Percentiles rank a stretch among this genome's conserved stretches.
Evolutionary conservation across 768 basidiomycete genomes (phyloP).

Genomic region (Trametes cingulata): DNA sequence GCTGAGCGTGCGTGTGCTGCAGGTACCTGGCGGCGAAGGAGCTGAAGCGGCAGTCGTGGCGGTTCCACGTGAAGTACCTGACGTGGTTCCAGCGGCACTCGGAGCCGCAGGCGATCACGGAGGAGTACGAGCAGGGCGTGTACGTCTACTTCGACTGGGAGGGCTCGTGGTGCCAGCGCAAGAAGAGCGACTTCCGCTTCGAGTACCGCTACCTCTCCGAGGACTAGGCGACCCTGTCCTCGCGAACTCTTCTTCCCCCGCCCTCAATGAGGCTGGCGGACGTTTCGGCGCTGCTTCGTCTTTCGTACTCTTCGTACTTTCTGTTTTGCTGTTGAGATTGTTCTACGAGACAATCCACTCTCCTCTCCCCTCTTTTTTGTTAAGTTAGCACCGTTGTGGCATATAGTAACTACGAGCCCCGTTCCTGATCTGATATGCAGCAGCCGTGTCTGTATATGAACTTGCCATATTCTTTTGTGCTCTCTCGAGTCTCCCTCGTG

Average conservation of each 20-base stretch:
- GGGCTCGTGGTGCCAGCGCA: constrained; percentile 96
- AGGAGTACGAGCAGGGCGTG: constrained; percentile 98
- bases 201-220: constrained; percentile 95
- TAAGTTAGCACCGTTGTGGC: too few species aligned
- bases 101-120: constrained; percentile 97
- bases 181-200: constrained; percentile 97
- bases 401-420: background rate
- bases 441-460: constrained; percentile 14
- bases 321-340: background rate
- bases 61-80: constrained; percentile 98
- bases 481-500: background rate
- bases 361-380: background rate
- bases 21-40: constrained; percentile 97
- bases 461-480: constrained; percentile 16
- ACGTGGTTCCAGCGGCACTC: constrained; percentile 99
- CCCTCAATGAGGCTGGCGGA: too few species aligned
- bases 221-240: constrained; percentile 54
- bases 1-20: background rate
- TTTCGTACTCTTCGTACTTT: background rate
- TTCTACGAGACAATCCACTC: background rate
- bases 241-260: background rate
- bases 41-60: constrained; percentile 96
- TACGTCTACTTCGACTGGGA: constrained; percentile 99
- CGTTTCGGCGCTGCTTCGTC: background rate
- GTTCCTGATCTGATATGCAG: background rate